Percentiles rank a stretch among this genome's conserved stretches.
Evolutionary conservation across 371 early-diverging fungal species (phyloP).

Genomic region (Rhizomucor miehei): DNA sequence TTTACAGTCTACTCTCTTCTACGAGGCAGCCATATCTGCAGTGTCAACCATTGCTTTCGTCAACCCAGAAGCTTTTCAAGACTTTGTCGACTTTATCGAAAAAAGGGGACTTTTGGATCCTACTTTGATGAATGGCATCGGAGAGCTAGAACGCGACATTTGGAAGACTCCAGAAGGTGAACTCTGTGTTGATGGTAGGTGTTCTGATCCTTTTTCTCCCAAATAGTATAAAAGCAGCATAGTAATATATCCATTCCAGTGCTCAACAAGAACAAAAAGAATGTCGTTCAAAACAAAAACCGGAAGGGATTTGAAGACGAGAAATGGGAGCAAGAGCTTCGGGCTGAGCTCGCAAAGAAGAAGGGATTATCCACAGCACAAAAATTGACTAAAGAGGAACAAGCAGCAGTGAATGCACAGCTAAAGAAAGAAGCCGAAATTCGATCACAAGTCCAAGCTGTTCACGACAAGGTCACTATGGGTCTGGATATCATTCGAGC

Average conservation of each 20-base stretch:
- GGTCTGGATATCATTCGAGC: conserved; percentile 69
- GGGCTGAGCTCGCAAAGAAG: conserved; percentile 76
- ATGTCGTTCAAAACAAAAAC: conserved; percentile 49
- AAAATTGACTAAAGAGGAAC: conserved; percentile 82
- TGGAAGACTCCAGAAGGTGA: conserved; percentile 73
- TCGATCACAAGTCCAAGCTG: conserved; percentile 61
- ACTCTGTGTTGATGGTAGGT: conserved; percentile 61
- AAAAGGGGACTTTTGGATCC: conserved; percentile 41
- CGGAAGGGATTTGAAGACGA: conserved; percentile 65
- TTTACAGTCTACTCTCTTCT: conserved; percentile 41
- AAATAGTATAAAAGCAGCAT: too few relatives aligned
- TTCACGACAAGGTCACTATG: conserved; percentile 47
- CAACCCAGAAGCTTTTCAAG: conserved; percentile 44
- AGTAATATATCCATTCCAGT: too few relatives aligned
- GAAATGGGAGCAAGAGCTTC: conserved; percentile 84
- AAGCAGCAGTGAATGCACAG: conserved; percentile 71
- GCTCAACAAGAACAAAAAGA: conserved; percentile 38
- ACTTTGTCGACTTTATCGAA: conserved; percentile 40
- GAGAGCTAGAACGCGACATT: conserved; percentile 53
- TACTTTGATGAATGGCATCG: conserved; percentile 44
- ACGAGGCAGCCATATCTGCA: conserved; percentile 54
- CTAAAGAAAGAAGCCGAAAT: conserved; percentile 73
- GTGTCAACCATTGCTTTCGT: conserved; percentile 62
- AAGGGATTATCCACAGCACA: conserved; percentile 42
- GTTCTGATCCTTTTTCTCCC: not conserved